phyloP scores from a whole-genome alignment of 805 yeast species.

The Zygosaccharomyces gambellarensis region DNA sequence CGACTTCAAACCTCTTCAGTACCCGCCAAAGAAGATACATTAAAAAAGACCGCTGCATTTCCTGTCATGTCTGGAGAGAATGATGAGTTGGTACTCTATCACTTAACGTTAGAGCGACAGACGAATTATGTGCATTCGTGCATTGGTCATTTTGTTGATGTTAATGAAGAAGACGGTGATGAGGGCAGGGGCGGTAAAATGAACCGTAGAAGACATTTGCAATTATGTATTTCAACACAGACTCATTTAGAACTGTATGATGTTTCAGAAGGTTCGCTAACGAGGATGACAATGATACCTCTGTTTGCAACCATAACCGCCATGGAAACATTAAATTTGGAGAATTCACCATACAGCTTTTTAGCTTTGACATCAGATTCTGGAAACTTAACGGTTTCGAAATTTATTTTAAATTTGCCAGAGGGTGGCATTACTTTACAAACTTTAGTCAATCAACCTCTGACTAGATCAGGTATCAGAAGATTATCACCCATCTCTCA shows the following conservation, averaged over 20 bases:
- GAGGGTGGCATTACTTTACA: constrained; percentile 23
- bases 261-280: constrained; percentile 51
- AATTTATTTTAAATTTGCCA: constrained; percentile 33
- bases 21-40: not conserved
- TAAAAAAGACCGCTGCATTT: not conserved
- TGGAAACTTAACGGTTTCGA: constrained; percentile 59
- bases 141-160: constrained; percentile 62
- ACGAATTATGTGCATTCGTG: constrained; percentile 49
- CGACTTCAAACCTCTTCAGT: not conserved
- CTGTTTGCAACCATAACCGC: constrained; percentile 56
- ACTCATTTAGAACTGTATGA: constrained; percentile 36
- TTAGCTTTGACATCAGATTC: constrained; percentile 74
- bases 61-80: constrained; percentile 17
- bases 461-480: constrained; percentile 68
- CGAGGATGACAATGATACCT: constrained; percentile 40
- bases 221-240: constrained; percentile 33
- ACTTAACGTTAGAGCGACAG: constrained; percentile 65
- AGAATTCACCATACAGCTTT: constrained; percentile 52
- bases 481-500: constrained; percentile 72
- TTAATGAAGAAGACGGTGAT: not conserved
- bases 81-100: constrained; percentile 47
- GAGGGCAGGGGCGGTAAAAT: not conserved
- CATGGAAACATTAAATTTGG: constrained; percentile 46
- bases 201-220: constrained; percentile 17
- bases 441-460: constrained; percentile 57